A percentile compares a stretch with the other conserved stretches of the same genome.
These are phyloP conservation scores for Hymenoscyphus scutula DNA, from an alignment of 2,329 filamentous ascomycete species.

Conservation along the genomic window DNA sequence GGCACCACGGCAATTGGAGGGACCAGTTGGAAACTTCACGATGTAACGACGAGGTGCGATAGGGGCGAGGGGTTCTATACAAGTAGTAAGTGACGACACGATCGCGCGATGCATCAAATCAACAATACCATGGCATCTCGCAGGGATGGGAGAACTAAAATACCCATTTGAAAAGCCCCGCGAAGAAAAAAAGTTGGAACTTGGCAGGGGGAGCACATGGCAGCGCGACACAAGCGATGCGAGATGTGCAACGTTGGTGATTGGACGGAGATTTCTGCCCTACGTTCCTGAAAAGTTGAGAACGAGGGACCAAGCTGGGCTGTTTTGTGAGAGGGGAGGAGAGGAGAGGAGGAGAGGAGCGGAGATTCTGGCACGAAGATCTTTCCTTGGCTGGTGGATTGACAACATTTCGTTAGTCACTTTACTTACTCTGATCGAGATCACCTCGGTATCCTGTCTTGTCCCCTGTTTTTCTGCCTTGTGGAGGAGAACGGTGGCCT, in stretches of 20 bases:
- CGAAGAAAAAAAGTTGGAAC: conserved; percentile 1
- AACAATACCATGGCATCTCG: too few species aligned
- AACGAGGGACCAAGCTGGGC: not conserved
- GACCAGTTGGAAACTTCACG: not conserved
- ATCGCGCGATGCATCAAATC: not conserved
- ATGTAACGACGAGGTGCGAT: not conserved
- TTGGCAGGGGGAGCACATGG: conserved; percentile 3
- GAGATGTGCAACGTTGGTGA: not conserved
- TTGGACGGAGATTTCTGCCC: not conserved
- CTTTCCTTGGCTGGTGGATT: not conserved
- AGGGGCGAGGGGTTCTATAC: too few species aligned
- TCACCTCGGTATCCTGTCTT: not conserved
- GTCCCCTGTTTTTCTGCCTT: not conserved
- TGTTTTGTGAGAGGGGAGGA: not conserved
- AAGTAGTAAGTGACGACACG: not conserved
- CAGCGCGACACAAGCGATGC: not conserved
- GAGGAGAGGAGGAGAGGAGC: too few species aligned
- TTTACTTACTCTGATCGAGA: not conserved
- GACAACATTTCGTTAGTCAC: conserved; percentile 3
- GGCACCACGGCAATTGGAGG: not conserved
- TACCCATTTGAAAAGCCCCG: too few species aligned
- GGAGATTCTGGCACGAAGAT: not conserved
- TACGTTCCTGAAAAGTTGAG: not conserved
- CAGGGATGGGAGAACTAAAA: too few species aligned
- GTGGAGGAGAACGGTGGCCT: too few species aligned